Evolutionary conservation across 2,329 filamentous ascomycete genomes (phyloP).

Genomic region (Periconia sp.): DNA sequence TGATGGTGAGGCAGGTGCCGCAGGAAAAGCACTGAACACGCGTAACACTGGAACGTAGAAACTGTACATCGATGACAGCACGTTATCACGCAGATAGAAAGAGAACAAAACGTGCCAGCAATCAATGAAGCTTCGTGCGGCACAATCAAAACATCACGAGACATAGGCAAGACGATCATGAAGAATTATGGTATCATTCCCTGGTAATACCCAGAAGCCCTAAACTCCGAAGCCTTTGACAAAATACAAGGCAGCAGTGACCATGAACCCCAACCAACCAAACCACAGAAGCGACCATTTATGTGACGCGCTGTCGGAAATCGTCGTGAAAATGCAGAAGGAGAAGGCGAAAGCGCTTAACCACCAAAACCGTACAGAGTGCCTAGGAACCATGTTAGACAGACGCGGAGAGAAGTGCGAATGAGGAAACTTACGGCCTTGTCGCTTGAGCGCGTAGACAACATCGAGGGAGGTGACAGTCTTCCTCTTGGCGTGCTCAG

Average conservation of each 20-base stretch:
- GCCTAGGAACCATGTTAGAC: slow-evolving; percentile 31
- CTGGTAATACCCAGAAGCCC: slow-evolving; percentile 27
- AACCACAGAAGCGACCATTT: slow-evolving; percentile 51
- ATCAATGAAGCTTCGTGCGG: no score
- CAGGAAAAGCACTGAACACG: not conserved
- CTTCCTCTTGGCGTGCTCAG: slow-evolving; percentile 81
- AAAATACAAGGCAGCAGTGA: slow-evolving; percentile 32
- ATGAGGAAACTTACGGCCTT: slow-evolving; percentile 52
- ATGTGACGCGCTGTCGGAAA: slow-evolving; percentile 26
- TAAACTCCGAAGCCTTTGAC: slow-evolving; percentile 39
- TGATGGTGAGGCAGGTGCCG: not conserved
- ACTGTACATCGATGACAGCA: not conserved
- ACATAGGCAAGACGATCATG: slow-evolving; percentile 3
- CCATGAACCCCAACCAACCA: slow-evolving; percentile 24
- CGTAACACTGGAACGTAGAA: not conserved
- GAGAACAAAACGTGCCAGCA: no score
- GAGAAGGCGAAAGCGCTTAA: slow-evolving; percentile 45
- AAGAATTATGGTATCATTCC: slow-evolving; percentile 42
- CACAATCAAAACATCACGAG: not conserved
- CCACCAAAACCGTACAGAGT: slow-evolving; percentile 71
- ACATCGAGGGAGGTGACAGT: slow-evolving; percentile 66
- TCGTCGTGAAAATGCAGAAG: slow-evolving; percentile 38
- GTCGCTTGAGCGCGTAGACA: slow-evolving; percentile 65
- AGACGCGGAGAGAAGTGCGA: not conserved
- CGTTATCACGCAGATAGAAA: no score